Percentiles rank a stretch among this genome's conserved stretches.
These are phyloP conservation scores for Protoeuglena noctilucae DNA, from an alignment of 139 green algal species.

Conservation along the genomic window DNA sequence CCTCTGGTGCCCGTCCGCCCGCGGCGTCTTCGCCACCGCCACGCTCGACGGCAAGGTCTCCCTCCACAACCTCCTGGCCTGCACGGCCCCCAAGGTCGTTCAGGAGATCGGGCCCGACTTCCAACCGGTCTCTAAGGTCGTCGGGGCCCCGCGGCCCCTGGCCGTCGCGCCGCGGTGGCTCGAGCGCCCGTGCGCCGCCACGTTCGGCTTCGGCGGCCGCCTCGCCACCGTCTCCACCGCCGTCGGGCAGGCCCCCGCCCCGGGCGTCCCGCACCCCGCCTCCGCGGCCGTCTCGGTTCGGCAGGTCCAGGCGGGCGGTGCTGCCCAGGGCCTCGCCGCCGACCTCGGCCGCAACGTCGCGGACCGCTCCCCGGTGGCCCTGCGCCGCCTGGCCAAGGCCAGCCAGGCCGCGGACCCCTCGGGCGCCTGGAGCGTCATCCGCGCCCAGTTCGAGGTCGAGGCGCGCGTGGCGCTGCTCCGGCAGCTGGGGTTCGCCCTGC, in stretches of 20 bases:
- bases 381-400: too few species aligned
- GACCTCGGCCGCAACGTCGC: too few species aligned
- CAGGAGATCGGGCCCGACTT: constrained; percentile 43
- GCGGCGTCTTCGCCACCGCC: constrained; percentile 44
- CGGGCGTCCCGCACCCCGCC: not conserved
- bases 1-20: constrained; percentile 17
- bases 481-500: constrained; percentile 65
- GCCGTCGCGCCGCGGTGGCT: constrained; percentile 69
- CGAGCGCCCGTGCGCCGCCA: constrained; percentile 40
- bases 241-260: not conserved
- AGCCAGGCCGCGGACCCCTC: too few species aligned
- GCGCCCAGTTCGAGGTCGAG: constrained; percentile 79
- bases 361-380: not conserved
- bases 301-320: not conserved
- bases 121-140: constrained; percentile 9
- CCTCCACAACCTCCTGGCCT: constrained; percentile 40
- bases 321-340: too few species aligned
- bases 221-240: not conserved
- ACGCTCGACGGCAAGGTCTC: constrained; percentile 33
- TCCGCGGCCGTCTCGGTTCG: constrained; percentile 9
- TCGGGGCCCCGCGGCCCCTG: constrained; percentile 24
- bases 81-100: constrained; percentile 17
- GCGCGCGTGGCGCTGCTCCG: constrained; percentile 51
- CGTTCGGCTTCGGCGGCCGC: constrained; percentile 49
- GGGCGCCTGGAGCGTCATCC: constrained; percentile 70